These are phyloP conservation scores for Polygonum aviculare DNA, from an alignment of 148 eudicot species.

Conservation along the genomic window DNA sequence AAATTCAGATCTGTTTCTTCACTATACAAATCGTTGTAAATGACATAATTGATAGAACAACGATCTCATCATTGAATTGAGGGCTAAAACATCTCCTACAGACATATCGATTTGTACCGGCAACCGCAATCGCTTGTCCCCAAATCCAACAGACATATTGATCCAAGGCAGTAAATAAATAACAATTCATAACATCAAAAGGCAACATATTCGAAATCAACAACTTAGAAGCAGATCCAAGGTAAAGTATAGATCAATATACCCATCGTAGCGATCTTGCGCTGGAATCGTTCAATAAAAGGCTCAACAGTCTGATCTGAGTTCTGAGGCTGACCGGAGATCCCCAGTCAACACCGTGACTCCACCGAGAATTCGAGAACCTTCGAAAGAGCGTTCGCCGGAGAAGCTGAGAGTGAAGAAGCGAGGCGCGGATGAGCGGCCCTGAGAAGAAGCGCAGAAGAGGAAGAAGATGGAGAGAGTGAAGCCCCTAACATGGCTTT, in stretches of 20 bases:
- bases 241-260: conserved; percentile 5
- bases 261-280: conserved; percentile 81
- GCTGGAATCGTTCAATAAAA: conserved; percentile 51
- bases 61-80: not conserved
- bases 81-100: too few relatives aligned
- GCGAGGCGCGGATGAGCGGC: conserved; percentile 33
- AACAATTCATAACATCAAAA: not conserved
- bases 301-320: conserved; percentile 46
- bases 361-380: conserved; percentile 39
- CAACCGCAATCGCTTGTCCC: too few relatives aligned
- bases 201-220: not conserved
- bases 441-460: conserved; percentile 28
- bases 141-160: too few relatives aligned
- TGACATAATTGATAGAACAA: not conserved
- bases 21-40: not conserved
- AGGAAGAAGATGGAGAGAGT: conserved; percentile 15
- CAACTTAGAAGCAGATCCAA: not conserved
- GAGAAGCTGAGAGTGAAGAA: conserved; percentile 23
- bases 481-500: conserved; percentile 15
- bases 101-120: too few relatives aligned
- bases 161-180: not conserved
- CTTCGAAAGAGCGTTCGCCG: not conserved
- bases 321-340: conserved; percentile 42
- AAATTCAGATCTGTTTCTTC: not conserved
- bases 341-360: conserved; percentile 56